Percentiles rank a stretch among this genome's conserved stretches.
These are phyloP conservation scores for Colletotrichum siamense DNA, from an alignment of 2,329 filamentous ascomycete genomes.

Conservation along the genomic window DNA sequence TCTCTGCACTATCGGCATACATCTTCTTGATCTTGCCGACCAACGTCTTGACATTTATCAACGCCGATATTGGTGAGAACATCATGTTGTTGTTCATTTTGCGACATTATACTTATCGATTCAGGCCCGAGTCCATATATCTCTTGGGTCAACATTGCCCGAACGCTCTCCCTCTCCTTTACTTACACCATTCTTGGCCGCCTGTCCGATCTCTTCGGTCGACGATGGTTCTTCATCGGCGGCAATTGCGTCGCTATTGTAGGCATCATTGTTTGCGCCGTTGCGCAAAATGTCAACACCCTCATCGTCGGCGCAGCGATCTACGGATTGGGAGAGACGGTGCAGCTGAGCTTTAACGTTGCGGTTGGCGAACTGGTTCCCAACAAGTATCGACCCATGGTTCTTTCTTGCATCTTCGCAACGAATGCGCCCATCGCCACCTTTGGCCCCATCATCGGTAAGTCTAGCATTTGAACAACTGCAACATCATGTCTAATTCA, in stretches of 20 bases:
- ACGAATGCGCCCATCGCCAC: constrained; percentile 38
- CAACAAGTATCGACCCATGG: constrained; percentile 44
- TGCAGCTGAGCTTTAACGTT: constrained; percentile 42
- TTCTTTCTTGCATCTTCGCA: constrained; percentile 36
- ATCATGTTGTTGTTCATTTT: neutral
- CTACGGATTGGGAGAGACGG: constrained; percentile 40
- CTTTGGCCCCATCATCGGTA: constrained; percentile 40
- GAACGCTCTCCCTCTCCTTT: constrained; percentile 36
- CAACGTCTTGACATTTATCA: constrained; percentile 35
- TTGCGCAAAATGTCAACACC: constrained; percentile 36
- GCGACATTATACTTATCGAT: neutral
- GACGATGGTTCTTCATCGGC: constrained; percentile 45
- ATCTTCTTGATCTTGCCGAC: constrained; percentile 43
- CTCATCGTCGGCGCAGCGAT: constrained; percentile 40
- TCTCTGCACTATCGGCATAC: constrained; percentile 41
- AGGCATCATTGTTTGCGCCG: constrained; percentile 40
- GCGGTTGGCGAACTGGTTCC: constrained; percentile 45
- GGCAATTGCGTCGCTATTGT: constrained; percentile 39
- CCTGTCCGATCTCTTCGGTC: constrained; percentile 43
- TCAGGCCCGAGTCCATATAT: constrained; percentile 21
- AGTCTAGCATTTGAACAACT: neutral
- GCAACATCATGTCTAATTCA: neutral
- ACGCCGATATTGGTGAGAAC: constrained; percentile 35
- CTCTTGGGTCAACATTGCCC: constrained; percentile 33
- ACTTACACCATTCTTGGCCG: constrained; percentile 36